A percentile compares a stretch with the other conserved stretches of the same genome.
phyloP scores from a whole-genome alignment of 257 asterid genomes.

The Petunia secreta region DNA sequence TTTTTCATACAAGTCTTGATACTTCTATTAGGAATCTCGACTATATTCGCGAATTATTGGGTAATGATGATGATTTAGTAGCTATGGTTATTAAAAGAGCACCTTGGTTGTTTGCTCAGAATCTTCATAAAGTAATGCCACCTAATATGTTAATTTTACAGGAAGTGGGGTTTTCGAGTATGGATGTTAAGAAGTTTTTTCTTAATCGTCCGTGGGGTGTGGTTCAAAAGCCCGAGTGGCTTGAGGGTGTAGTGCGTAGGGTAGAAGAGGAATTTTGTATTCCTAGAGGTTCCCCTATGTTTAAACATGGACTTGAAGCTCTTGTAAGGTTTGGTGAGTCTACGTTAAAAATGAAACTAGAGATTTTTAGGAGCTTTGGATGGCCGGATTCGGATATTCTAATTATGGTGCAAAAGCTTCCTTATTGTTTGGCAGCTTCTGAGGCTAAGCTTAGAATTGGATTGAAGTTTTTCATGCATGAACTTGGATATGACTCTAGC shows the following conservation, averaged over 20 bases:
- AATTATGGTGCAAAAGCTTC: constrained; percentile 3
- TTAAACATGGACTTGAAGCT: constrained; percentile 23
- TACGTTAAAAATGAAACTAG: constrained; percentile 11
- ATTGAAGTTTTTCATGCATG: not conserved
- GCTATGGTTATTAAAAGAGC: constrained; percentile 14
- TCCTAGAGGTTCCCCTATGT: constrained; percentile 26
- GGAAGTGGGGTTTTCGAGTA: constrained; percentile 15
- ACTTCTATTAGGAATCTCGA: constrained; percentile 21
- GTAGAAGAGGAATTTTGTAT: constrained; percentile 35
- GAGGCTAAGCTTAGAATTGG: not conserved
- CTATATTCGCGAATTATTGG: constrained; percentile 24
- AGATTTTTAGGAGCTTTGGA: constrained; percentile 32
- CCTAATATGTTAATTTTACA: not conserved
- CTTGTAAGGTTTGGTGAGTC: not conserved
- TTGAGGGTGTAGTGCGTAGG: constrained; percentile 6
- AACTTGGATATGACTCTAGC: not conserved
- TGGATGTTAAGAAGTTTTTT: not conserved
- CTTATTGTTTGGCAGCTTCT: not conserved
- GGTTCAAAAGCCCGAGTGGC: not conserved
- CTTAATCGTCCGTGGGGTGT: not conserved
- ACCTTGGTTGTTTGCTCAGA: not conserved
- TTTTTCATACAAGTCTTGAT: constrained; percentile 6
- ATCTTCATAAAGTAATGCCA: not conserved
- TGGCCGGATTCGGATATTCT: constrained; percentile 24
- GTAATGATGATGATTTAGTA: constrained; percentile 6